Base-by-base conservation (phyloP, 2,329 filamentous ascomycete genomes). In the Fusarium euwallaceae region DNA sequence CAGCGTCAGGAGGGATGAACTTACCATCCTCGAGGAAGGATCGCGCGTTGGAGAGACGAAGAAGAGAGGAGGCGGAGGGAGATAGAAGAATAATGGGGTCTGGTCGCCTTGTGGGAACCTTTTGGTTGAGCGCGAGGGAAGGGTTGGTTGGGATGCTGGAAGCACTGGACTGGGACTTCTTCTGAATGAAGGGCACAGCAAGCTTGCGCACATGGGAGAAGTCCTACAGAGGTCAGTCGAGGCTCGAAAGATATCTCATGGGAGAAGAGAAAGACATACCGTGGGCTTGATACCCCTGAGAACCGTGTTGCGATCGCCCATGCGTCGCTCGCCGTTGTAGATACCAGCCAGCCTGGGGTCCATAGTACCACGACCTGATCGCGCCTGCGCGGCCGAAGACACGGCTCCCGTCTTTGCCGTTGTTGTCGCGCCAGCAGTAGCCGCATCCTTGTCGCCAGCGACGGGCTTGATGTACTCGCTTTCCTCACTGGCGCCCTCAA, bases 51-150 rank as follows among this genome's bases (percentile, higher is more conserved):
- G 94, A 94, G 90, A 98, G 95, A 82, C 96, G 95, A 41, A 99
- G 92, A 59, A 98, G 91, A 2, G 95, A 97, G 3, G 96, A 98
- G 12, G 96, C 97, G 2, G 96, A 98, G 2, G 97, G 97, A 0
- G 97, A 98, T 71, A 99, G 92, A 32, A 99, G 92, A 82, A 99
- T 98, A 84, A 99, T 99, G 59, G 97, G 97, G 81, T 98, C 88
- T 41, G 89, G 88, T 68, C 90, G 85, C 56, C 88, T 85, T 55
- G 82, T 80, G 34, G 87, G 85, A 14, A 81, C 77, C 81, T 88
- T 90, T 71, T 87, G 88, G 80, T 91, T 90, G 61, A 89, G 84
- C 4, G 88, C 83, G 16, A 91, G 84, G 9, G 88, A 77, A 10
- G 86, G 82, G 75, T 85, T 87, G 67, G 81, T 82, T 51, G 83